Percentiles rank a stretch among this genome's conserved stretches.
phyloP scores from a whole-genome alignment of 2,329 filamentous ascomycete species.

The Stenocarpella maydis region DNA sequence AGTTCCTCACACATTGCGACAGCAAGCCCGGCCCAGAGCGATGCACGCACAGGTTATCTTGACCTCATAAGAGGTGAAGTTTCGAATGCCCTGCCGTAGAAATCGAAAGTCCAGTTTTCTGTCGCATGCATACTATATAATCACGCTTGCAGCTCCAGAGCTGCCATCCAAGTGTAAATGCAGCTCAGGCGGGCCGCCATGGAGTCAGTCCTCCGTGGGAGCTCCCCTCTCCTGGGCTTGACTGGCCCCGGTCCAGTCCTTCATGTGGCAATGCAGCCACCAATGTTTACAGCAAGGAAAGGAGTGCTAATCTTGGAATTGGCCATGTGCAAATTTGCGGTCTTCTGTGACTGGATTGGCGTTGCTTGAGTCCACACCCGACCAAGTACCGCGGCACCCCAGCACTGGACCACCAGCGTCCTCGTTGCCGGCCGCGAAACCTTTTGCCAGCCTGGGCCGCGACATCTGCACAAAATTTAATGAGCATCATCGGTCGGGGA shows the following conservation, averaged over 20 bases:
- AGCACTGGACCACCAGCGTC: not conserved
- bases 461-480: slow-evolving; percentile 16
- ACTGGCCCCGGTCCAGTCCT: not conserved
- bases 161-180: not conserved
- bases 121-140: not conserved
- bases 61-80: too few species aligned
- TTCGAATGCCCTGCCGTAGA: not conserved
- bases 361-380: too few species aligned
- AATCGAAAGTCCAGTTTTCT: not conserved
- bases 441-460: slow-evolving; percentile 14
- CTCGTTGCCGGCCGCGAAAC: slow-evolving; percentile 18
- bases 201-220: not conserved
- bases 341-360: too few species aligned
- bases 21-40: not conserved
- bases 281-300: not conserved
- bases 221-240: too few species aligned
- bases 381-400: not conserved
- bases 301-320: not conserved
- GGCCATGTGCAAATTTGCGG: not conserved
- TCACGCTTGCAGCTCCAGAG: not conserved
- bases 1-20: not conserved
- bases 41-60: too few species aligned
- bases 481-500: slow-evolving; percentile 9
- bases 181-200: too few species aligned
- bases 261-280: not conserved